Evolutionary conservation across 1,139 yeast species (phyloP).

Genomic region (Candida frijolesensis): DNA sequence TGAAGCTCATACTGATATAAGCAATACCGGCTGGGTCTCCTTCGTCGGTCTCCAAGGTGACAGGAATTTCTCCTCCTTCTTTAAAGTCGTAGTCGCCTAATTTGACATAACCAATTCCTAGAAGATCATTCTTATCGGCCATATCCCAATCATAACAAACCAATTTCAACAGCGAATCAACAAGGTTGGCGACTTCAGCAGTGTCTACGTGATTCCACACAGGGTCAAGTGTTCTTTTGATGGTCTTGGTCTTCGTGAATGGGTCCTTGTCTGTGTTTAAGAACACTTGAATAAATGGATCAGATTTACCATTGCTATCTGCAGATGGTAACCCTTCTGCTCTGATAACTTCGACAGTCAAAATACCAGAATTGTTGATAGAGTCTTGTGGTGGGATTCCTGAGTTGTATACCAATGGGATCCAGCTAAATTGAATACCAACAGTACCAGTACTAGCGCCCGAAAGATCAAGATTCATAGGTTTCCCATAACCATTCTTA

Average conservation of each 20-base stretch:
- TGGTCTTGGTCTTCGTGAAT: conserved; percentile 71
- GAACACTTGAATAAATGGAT: conserved; percentile 77
- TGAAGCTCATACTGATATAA: conserved; percentile 60
- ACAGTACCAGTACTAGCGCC: conserved; percentile 52
- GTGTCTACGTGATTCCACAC: conserved; percentile 72
- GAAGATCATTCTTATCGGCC: conserved; percentile 80
- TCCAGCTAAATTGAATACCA: conserved; percentile 70
- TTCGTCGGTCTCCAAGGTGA: conserved; percentile 58
- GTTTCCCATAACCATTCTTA: conserved; percentile 62
- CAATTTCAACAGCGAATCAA: conserved; percentile 58
- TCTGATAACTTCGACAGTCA: conserved; percentile 61
- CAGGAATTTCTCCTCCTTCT: conserved; percentile 48
- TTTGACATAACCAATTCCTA: conserved; percentile 68
- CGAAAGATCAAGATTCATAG: conserved; percentile 50
- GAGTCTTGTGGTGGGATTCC: conserved; percentile 75
- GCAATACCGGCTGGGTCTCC: conserved; percentile 66
- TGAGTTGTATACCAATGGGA: conserved; percentile 63
- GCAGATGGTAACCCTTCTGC: conserved; percentile 80
- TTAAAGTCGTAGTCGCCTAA: conserved; percentile 64
- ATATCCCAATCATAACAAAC: conserved; percentile 88
- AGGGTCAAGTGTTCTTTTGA: conserved; percentile 87
- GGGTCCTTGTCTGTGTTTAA: conserved; percentile 62
- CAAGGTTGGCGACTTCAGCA: conserved; percentile 58
- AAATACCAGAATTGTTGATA: conserved; percentile 72
- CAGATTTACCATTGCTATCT: conserved; percentile 89